Evolutionary conservation across 805 yeast species (phyloP).

Genomic region (Monosporozyma aerobia): DNA sequence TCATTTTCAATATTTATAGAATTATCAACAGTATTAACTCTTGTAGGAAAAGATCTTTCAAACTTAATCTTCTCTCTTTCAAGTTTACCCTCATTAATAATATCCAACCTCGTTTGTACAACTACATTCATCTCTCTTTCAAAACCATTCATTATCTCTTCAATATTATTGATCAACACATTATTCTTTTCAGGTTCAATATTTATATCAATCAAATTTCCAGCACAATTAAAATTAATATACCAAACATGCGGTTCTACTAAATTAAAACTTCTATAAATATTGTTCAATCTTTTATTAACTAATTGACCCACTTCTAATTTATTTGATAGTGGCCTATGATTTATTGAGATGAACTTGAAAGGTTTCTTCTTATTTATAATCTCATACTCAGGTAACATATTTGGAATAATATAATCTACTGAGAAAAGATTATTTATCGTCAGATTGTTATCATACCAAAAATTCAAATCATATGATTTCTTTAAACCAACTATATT

Average conservation of each 20-base stretch:
- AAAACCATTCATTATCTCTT: conserved; percentile 10
- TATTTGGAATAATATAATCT: conserved; percentile 27
- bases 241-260: conserved; percentile 31
- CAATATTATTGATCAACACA: conserved; percentile 25
- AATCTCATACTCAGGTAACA: conserved; percentile 25
- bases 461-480: conserved; percentile 11
- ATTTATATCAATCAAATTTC: conserved; percentile 31
- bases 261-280: conserved; percentile 19
- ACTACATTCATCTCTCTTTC: background rate
- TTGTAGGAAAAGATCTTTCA: background rate
- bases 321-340: conserved; percentile 24
- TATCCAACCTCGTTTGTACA: background rate
- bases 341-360: conserved; percentile 30
- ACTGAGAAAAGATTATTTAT: conserved; percentile 9
- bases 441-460: conserved; percentile 5
- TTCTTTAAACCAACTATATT: conserved; percentile 8
- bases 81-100: background rate
- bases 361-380: conserved; percentile 14
- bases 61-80: background rate
- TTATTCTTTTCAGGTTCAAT: conserved; percentile 40
- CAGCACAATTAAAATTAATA: conserved; percentile 19
- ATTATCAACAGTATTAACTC: background rate
- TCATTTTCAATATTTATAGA: background rate
- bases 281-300: conserved; percentile 14
- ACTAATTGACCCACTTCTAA: conserved; percentile 29